Evolutionary conservation across 176 grass and related monocot genomes (phyloP), one percentile per base, ranked within the genome.

Genomic region (Canna indica): DNA sequence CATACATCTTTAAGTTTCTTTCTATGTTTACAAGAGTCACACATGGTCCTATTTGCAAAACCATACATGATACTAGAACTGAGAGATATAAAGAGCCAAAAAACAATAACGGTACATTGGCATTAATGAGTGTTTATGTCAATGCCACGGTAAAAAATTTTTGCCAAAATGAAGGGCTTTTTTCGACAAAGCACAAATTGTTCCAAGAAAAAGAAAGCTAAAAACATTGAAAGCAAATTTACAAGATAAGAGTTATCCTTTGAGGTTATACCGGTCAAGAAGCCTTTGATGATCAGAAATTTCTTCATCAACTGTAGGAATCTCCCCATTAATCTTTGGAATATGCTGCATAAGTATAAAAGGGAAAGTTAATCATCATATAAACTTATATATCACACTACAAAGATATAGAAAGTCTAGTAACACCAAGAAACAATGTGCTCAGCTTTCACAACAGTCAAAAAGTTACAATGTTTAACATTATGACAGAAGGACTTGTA

Each of bases 251-350:
- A 13, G 8, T 20, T 22, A 34, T 14, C 44, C 2, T 33, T 34
- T 22, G 29, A 71, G 16, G 17, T 16, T 32, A 47, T 86, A 97
- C 93, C 88, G 85, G 68, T 97, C 77, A 54, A 90, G 79, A 52
- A 97, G 86, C 65, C 93, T 97, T 81, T 85, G 86, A 60, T 97
- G 93, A 90, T 90, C 86, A 70, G 93, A 87, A 75, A 87, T 75
- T 47, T 83, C 93, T 78, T 97, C 86, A 66, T 97, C 93, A 46
- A 85, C 68, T 71, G 93, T 77, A 82, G 93, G 93, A 87, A 97
- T 79, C 30, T 83, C 83, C n/a, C 75, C 78, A 63, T 85, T 97
- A 69, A 83, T 92, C 79, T 78, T 97, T 47, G 93, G 93, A 64
- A 97, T 79, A 83, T 97, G 93, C 93, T 97, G 82, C 24, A 78